A percentile compares a stretch with the other conserved stretches of the same genome.
phyloP scores from a whole-genome alignment of 768 basidiomycete species.

The Suillus paluster region DNA sequence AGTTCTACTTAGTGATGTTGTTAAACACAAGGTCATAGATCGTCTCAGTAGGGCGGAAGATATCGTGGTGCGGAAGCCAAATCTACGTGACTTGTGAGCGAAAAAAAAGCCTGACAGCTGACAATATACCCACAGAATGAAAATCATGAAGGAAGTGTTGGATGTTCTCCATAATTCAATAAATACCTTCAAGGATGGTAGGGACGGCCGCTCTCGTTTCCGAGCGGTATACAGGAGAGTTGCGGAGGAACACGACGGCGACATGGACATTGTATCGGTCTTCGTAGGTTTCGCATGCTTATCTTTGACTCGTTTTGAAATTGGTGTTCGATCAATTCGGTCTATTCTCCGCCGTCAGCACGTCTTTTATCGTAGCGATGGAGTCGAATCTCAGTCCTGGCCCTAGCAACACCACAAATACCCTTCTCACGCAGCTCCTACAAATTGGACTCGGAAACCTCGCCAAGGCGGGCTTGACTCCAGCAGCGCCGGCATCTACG shows the following conservation, averaged over 20 bases:
- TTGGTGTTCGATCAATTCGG: no score
- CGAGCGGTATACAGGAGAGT: no score
- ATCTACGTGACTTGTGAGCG: not conserved
- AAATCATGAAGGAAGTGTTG: not conserved
- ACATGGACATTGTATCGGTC: no score
- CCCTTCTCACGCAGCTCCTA: slow-evolving; percentile 13
- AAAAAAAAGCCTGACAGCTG: not conserved
- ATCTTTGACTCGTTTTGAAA: no score
- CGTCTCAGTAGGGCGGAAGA: not conserved
- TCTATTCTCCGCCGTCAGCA: no score
- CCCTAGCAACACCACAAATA: slow-evolving; percentile 12
- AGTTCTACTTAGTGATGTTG: not conserved
- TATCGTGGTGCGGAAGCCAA: not conserved
- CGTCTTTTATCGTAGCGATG: slow-evolving; percentile 16
- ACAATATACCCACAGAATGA: not conserved
- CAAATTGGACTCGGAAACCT: not conserved
- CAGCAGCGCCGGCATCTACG: no score
- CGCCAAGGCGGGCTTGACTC: not conserved
- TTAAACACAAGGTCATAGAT: not conserved
- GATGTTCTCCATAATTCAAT: not conserved
- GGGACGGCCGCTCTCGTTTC: no score
- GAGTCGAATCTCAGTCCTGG: slow-evolving; percentile 14
- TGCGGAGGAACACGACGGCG: no score
- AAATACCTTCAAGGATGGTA: not conserved
- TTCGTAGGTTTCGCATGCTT: no score